Percentiles rank a stretch among this genome's conserved stretches.
Evolutionary conservation across 2,329 filamentous ascomycete genomes (phyloP).

Genomic region (Hypomyces perniciosus): DNA sequence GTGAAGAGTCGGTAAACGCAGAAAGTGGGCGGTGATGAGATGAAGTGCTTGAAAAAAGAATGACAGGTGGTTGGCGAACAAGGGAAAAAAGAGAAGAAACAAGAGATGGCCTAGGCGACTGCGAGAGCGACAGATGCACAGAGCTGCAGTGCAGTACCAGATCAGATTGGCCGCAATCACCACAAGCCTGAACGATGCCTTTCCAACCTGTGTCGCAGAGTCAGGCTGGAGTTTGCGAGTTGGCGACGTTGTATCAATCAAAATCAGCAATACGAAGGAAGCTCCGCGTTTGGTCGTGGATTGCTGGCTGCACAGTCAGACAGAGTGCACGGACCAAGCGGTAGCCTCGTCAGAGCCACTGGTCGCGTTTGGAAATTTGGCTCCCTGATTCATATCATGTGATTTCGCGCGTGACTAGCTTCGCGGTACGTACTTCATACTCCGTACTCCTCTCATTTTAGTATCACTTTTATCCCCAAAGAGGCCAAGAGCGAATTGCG

Average conservation of each 20-base stretch:
- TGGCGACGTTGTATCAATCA: slow-evolving; percentile 2
- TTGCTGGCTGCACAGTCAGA: slow-evolving; percentile 2
- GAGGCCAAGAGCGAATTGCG: slow-evolving; percentile 3
- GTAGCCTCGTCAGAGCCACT: slow-evolving; percentile 6
- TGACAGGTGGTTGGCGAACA: slow-evolving; percentile 2
- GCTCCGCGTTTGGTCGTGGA: slow-evolving; percentile 13
- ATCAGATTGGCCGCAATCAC: not conserved
- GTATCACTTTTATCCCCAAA: not conserved
- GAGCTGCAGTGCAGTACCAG: not conserved
- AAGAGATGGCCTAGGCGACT: not conserved
- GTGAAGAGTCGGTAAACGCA: not conserved
- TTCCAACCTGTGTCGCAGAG: not conserved
- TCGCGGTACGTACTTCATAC: not conserved
- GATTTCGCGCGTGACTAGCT: not conserved
- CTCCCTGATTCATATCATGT: not conserved
- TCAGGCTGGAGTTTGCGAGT: slow-evolving; percentile 1
- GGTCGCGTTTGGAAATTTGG: not conserved
- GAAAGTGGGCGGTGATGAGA: not conserved
- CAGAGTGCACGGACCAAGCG: slow-evolving; percentile 9
- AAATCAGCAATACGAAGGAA: not conserved
- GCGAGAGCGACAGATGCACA: not conserved
- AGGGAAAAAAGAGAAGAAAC: slow-evolving; percentile 1
- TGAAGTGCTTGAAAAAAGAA: slow-evolving; percentile 4
- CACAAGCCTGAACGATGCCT: not conserved
- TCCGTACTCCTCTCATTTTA: not conserved